Evolutionary conservation across 108 stramenopile genomes (phyloP), one percentile per base, ranked within the genome.

Genomic region (Skeletonema tropicum): DNA sequence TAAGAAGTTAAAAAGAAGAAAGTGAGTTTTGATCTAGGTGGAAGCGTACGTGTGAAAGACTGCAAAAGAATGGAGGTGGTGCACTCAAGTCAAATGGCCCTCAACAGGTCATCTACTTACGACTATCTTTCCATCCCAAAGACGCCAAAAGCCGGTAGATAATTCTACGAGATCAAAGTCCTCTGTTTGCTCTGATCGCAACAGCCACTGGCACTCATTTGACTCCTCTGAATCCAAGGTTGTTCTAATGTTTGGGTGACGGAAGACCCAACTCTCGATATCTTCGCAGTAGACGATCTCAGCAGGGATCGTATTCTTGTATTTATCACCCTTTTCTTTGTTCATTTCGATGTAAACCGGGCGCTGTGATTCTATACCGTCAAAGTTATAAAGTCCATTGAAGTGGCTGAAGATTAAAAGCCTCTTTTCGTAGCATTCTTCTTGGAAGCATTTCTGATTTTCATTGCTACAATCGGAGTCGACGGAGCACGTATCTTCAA

Each of bases 241-340:
- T 4, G 66, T 75, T 60, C 17, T 32, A 19, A 75, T 75, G 10
- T 62, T 14, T 3, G 60, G 39, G 42, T 75, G 75, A 5, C 21
- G 29, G 29, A 75, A 60, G 11, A 75, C 75, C 75, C 75, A 75
- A n/a, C 42, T 23, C 12, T 75, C 60, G 21, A 60, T 52, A 49
- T 57, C 68, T 19, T 80, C 14, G 41, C 79, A 80, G 15, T 80
- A 80, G 3, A 65, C 19, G 26, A 80, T 80, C 65, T 74, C 73
- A 65, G 79, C 79, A 11, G 68, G 68, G 13, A 49, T 64, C 19
- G 38, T 32, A 7, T 33, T 32, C 19, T 29, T 45, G 35, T 59
- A 80, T 7, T 68, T 52, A 7, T 30, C 63, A 0, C 73, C 79
- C 23, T 49, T 26, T 42, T 69, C 68, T 36, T 80, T 80, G 33